These are phyloP conservation scores for Podaxis rugospora DNA, from an alignment of 768 basidiomycete species.

Conservation along the genomic window DNA sequence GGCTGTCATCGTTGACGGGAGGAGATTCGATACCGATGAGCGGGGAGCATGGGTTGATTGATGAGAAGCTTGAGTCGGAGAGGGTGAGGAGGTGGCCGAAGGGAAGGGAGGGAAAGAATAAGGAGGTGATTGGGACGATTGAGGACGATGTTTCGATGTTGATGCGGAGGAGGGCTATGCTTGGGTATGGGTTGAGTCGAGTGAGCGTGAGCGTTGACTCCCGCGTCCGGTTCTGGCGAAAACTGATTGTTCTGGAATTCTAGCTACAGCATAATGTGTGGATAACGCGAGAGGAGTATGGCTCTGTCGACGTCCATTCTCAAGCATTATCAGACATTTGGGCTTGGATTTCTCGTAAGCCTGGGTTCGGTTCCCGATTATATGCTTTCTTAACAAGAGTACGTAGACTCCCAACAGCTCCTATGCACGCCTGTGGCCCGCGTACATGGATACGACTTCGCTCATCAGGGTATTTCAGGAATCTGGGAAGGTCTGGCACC, in stretches of 20 bases:
- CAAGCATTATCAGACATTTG: constrained; percentile 59
- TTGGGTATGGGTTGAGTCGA: constrained; percentile 67
- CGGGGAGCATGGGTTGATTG: constrained; percentile 5
- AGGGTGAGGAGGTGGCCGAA: constrained; percentile 18
- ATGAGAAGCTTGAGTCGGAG: constrained; percentile 16
- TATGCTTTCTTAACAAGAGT: not conserved
- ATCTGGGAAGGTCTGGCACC: constrained; percentile 79
- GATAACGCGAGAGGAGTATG: constrained; percentile 44
- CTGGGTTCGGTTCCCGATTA: not conserved
- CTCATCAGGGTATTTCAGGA: constrained; percentile 68
- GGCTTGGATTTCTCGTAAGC: constrained; percentile 72
- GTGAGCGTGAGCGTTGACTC: constrained; percentile 37
- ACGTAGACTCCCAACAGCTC: constrained; percentile 58
- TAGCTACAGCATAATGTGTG: constrained; percentile 59
- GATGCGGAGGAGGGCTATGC: constrained; percentile 59
- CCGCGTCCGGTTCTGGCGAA: constrained; percentile 4
- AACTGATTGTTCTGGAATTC: not conserved
- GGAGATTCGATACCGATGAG: constrained; percentile 15
- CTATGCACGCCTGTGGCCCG: constrained; percentile 51
- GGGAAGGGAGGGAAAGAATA: constrained; percentile 23
- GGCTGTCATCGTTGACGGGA: constrained; percentile 19
- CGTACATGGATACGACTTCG: constrained; percentile 73
- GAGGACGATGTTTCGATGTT: constrained; percentile 77
- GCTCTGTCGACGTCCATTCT: constrained; percentile 27
- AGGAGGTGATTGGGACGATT: constrained; percentile 41